A percentile compares a stretch with the other conserved stretches of the same genome.
These are phyloP conservation scores for Leccinum barrowsii DNA, from an alignment of 768 basidiomycete species.

Conservation along the genomic window DNA sequence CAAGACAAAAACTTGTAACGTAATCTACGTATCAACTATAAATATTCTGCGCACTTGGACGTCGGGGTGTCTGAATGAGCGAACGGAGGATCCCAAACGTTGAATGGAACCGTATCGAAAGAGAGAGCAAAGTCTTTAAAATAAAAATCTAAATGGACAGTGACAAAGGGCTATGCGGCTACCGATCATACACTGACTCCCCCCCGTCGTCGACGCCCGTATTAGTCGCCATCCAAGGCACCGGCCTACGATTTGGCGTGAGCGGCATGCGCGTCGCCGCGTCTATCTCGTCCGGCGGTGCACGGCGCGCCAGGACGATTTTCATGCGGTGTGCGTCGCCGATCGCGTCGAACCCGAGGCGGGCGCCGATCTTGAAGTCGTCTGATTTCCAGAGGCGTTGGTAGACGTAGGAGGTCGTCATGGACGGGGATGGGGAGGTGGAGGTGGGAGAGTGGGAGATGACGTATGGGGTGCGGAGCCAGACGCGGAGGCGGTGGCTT, in stretches of 20 bases:
- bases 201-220: neutral
- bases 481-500: constrained; percentile 60
- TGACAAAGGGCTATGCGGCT: neutral
- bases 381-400: constrained; percentile 68
- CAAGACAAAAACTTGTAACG: constrained; percentile 27
- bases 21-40: constrained; percentile 34
- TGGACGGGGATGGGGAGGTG: constrained; percentile 29
- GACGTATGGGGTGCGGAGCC: constrained; percentile 47
- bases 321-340: constrained; percentile 32
- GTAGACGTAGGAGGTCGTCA: constrained; percentile 50
- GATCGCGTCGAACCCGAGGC: constrained; percentile 51
- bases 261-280: neutral
- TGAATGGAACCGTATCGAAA: neutral
- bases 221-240: constrained; percentile 10
- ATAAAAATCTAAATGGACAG: neutral
- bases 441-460: constrained; percentile 16
- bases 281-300: neutral
- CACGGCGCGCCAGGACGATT: constrained; percentile 43
- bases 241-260: neutral
- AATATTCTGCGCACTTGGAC: constrained; percentile 18
- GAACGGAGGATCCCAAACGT: neutral
- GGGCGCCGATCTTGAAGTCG: constrained; percentile 55
- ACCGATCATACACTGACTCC: constrained; percentile 16
- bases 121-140: neutral
- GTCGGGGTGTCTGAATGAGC: neutral